Conservation (phyloP, 2,329 filamentous ascomycete genomes). For the Stachybotrys chartarum region DNA sequence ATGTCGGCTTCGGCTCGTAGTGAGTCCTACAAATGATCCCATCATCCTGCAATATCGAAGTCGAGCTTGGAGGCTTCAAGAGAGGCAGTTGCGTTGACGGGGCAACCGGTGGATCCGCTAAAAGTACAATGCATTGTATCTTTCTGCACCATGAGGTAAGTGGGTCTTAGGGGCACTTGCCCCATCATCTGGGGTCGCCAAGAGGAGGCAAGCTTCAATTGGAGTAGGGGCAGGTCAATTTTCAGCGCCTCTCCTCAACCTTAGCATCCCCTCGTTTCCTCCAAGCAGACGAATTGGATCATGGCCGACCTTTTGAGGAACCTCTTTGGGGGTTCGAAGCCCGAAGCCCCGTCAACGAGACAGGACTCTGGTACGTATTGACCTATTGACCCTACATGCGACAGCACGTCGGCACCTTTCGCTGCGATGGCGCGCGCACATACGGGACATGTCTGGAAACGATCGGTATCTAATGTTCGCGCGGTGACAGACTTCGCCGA, state of each 20-base stretch:
- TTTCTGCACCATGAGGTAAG: background rate
- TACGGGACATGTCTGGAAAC: background rate
- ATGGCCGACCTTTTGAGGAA: conserved; percentile 60
- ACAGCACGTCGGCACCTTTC: background rate
- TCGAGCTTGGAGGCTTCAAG: background rate
- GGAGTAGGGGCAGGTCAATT: conserved; percentile 10
- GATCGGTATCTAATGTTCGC: conserved; percentile 10
- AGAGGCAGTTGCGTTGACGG: conserved; percentile 3
- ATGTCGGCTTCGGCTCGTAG: background rate
- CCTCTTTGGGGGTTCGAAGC: conserved; percentile 61
- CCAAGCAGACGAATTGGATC: conserved; percentile 16
- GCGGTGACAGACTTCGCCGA: conserved; percentile 74
- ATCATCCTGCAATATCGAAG: background rate
- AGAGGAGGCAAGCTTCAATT: background rate
- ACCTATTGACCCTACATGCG: background rate
- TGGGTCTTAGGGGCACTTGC: conserved; percentile 4
- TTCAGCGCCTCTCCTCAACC: conserved; percentile 12
- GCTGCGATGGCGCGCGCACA: background rate
- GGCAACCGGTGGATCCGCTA: conserved; percentile 2
- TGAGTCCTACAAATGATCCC: background rate
- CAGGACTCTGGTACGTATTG: conserved; percentile 56
- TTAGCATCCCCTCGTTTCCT: conserved; percentile 5
- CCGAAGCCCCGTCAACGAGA: conserved; percentile 37
- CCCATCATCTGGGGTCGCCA: conserved; percentile 10
- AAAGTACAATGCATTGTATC: background rate